Evolutionary conservation across 2,329 filamentous ascomycete genomes (phyloP), one percentile per base, ranked within the genome.

Genomic region (Pseudopyricularia javanii): DNA sequence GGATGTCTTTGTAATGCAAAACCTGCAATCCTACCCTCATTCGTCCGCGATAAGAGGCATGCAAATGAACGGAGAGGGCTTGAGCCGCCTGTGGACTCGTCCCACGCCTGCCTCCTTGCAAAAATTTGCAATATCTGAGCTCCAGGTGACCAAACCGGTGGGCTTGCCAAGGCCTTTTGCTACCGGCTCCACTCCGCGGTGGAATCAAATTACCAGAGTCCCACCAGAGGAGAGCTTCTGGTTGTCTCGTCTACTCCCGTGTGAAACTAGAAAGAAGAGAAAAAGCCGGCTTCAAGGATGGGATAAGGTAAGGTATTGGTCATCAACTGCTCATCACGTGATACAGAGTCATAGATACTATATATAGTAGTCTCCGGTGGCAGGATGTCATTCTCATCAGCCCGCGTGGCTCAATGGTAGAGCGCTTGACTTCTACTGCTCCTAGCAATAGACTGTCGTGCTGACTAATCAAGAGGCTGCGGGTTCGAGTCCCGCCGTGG

Each of bases 361-460:
- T n/a, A n/a, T n/a, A n/a, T n/a, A n/a, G n/a, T n/a, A n/a, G n/a
- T n/a, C 32, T 33, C 12, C 7, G 12, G 7, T 33, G 32, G 32
- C 32, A 7, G 32, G 32, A 12, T 12, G n/a, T 33, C 32, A 33
- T 33, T 7, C 32, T 33, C 32, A 33, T 7, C 12, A 7, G 32
- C 32, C 32, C 32, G 32, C 26, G 35, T 52, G 50, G 50, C 50
- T 52, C 50, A 52, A 52, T 47, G 50, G 50, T 47, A 52, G 50
- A 52, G 50, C 50, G 40, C 47, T 45, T 22, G 50, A 52, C 50
- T 52, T 52, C 50, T 52, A 52, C 15, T 43, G 26, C 40, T 45
- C 20, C 20, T 45, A 22, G 22, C 4, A 22, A 24, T 9, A 17
- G 26, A 24, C 37, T 8, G 33, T n/a, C 40, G 14, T 45, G 40